Evolutionary conservation across 139 green algal genomes (phyloP).

Genomic region (Auxenochlorella protothecoides): DNA sequence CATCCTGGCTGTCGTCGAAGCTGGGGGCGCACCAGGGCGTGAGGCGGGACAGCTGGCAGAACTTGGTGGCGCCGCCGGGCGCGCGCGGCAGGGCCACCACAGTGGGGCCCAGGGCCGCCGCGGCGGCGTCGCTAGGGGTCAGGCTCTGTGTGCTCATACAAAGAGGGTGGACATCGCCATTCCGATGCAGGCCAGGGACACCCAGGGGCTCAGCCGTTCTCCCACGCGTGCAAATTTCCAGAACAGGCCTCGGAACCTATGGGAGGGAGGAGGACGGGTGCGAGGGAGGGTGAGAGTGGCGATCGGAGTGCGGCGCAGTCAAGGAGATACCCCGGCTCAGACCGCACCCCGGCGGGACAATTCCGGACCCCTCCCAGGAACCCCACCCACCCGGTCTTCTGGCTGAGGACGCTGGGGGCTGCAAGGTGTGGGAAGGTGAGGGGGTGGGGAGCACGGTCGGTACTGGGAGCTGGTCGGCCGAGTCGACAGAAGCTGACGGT

Average conservation of each 20-base stretch:
- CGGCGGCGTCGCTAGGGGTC: no score
- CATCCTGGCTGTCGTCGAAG: not conserved
- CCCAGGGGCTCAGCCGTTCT: slow-evolving; percentile 67
- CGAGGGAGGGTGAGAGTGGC: not conserved
- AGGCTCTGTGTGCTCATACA: not conserved
- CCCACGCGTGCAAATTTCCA: slow-evolving; percentile 83
- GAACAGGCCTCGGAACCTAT: slow-evolving; percentile 72
- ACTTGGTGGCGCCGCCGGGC: not conserved
- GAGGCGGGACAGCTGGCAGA: not conserved
- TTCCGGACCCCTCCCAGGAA: not conserved
- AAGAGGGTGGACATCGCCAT: slow-evolving; percentile 61
- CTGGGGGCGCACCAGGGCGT: not conserved
- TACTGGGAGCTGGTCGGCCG: not conserved
- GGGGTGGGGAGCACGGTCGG: not conserved
- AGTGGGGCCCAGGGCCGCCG: not conserved
- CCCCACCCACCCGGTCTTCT: slow-evolving; percentile 54
- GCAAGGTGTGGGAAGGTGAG: not conserved
- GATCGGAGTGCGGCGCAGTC: not conserved
- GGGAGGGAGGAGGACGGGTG: not conserved
- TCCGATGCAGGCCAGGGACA: slow-evolving; percentile 44
- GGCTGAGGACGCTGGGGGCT: slow-evolving; percentile 44
- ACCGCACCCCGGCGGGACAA: no score
- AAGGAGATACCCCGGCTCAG: not conserved
- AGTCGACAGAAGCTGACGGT: not conserved
- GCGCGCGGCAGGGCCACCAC: not conserved